Evolutionary conservation across 371 early-diverging fungal species (phyloP), one percentile per base, ranked within the genome.

Genomic region (Globomyces sp.): DNA sequence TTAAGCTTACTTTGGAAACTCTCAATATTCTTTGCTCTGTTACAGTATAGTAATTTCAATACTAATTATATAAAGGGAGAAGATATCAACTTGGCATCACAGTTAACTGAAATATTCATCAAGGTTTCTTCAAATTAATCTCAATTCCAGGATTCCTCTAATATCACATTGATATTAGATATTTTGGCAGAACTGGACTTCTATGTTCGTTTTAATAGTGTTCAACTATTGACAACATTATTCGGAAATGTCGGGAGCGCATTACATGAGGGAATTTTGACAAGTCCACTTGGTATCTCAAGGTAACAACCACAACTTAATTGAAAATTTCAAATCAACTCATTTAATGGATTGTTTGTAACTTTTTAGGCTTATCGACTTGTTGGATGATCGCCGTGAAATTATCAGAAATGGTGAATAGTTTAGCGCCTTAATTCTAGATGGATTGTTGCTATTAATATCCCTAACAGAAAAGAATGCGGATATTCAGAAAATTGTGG

Each of bases 401-500:
- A 90, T 95, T 65, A 90, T 98, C 55, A 85, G 99, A 71, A 98
- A 95, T 77, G 95, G 94, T 90, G 79, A 59, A 55, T 40, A 55
- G 59, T 57, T 8, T 63, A 37, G 24, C 24, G 24, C 24, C 24
- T 11, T 49, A 39, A 52, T 40, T 45, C 24, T 51, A 93, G 95
- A 97, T 87, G 93, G 93, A 1, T 76, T 98, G 37, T 75, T 95
- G 63, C 74, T 98, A 43, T 68, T 98, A 70, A 94, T 93, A 50
- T 82, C 90, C 0, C 81, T 98, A 64, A 95, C 96, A 4, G 85
- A 88, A 62, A 85, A 81, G 48, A 95, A 95, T 75, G 90, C 95
- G 42, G 98, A 97, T 52, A 89, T 98, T 39, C 98, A 98, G 78
- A 96, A 98, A 80, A 92, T 98, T 66, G 90, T 97, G 53, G 96